phyloP scores from a whole-genome alignment of 768 basidiomycete genomes.

The Rubroboletus satanas region DNA sequence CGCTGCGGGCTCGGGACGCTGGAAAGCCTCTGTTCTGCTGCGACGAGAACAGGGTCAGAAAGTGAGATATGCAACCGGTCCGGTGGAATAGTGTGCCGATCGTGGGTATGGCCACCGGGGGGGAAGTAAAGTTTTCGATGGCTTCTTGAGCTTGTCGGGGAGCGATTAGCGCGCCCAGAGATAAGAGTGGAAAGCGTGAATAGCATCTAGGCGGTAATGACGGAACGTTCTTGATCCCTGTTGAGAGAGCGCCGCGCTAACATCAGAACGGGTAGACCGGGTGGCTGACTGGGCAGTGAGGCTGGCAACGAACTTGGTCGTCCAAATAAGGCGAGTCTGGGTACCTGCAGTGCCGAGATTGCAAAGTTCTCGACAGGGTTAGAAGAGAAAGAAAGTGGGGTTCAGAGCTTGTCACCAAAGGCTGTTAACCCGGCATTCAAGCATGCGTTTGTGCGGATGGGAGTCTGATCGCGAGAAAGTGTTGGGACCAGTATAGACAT shows the following conservation, averaged over 20 bases:
- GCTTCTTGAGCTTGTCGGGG: neutral
- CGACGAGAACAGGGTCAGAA: slow-evolving; percentile 22
- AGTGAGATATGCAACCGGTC: slow-evolving; percentile 20
- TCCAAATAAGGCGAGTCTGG: too few relatives aligned
- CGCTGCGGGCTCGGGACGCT: neutral
- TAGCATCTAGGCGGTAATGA: slow-evolving; percentile 12
- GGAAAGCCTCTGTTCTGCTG: slow-evolving; percentile 13
- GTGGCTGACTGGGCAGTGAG: slow-evolving; percentile 10
- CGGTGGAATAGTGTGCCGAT: slow-evolving; percentile 7
- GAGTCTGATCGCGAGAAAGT: neutral
- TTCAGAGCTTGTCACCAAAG: neutral
- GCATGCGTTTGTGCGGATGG: neutral
- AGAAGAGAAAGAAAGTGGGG: neutral
- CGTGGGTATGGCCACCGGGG: slow-evolving; percentile 11
- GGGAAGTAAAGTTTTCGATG: slow-evolving; percentile 9
- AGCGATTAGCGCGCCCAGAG: neutral
- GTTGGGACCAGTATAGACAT: neutral
- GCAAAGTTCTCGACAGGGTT: neutral
- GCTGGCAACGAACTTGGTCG: neutral
- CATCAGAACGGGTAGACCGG: neutral
- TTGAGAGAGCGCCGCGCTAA: neutral
- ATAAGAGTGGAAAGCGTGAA: slow-evolving; percentile 1
- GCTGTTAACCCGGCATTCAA: neutral
- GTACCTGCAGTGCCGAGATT: too few relatives aligned
- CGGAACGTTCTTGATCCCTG: slow-evolving; percentile 1